These are phyloP conservation scores for Hortiboletus flavorubellus DNA, from an alignment of 768 basidiomycete species.

Conservation along the genomic window DNA sequence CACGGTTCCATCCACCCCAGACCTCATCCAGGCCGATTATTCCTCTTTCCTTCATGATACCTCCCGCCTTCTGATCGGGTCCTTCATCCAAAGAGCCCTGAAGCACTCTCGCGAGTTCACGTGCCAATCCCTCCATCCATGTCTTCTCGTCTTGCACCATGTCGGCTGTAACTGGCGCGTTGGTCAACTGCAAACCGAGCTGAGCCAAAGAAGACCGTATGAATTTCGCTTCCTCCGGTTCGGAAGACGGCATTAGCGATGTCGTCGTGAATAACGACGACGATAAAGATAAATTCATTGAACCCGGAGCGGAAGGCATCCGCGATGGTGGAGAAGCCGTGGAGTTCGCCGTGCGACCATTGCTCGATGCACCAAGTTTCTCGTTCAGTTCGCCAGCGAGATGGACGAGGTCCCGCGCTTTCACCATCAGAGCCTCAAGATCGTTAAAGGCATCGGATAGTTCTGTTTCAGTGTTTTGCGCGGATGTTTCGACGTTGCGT, in stretches of 20 bases:
- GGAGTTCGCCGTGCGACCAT: slow-evolving; percentile 3
- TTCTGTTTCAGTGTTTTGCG: slow-evolving; percentile 57
- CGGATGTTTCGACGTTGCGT: slow-evolving; percentile 65
- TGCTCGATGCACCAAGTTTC: slow-evolving; percentile 54
- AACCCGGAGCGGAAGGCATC: slow-evolving; percentile 16
- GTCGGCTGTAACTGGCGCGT: slow-evolving; percentile 82
- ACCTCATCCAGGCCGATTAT: slow-evolving; percentile 88
- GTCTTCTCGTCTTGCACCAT: slow-evolving; percentile 79
- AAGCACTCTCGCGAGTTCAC: slow-evolving; percentile 76
- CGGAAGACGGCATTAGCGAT: slow-evolving; percentile 40
- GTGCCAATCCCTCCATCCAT: slow-evolving; percentile 79
- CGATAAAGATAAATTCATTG: slow-evolving; percentile 22
- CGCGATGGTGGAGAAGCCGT: slow-evolving; percentile 12
- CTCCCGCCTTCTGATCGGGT: slow-evolving; percentile 29
- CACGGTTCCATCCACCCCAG: slow-evolving; percentile 95
- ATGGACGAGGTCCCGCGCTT: slow-evolving; percentile 90
- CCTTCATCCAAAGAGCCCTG: slow-evolving; percentile 38
- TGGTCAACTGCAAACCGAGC: slow-evolving; percentile 75
- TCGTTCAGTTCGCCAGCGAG: slow-evolving; percentile 87
- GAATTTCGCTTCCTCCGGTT: slow-evolving; percentile 82
- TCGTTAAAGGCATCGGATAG: slow-evolving; percentile 81
- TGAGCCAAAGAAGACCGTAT: slow-evolving; percentile 88
- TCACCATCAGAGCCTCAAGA: slow-evolving; percentile 85
- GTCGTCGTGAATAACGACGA: slow-evolving; percentile 24
- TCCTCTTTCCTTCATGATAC: slow-evolving; percentile 77